These are phyloP conservation scores for Rugosomyces carneus DNA, from an alignment of 1,284 basidiomycete genomes.

Conservation along the genomic window DNA sequence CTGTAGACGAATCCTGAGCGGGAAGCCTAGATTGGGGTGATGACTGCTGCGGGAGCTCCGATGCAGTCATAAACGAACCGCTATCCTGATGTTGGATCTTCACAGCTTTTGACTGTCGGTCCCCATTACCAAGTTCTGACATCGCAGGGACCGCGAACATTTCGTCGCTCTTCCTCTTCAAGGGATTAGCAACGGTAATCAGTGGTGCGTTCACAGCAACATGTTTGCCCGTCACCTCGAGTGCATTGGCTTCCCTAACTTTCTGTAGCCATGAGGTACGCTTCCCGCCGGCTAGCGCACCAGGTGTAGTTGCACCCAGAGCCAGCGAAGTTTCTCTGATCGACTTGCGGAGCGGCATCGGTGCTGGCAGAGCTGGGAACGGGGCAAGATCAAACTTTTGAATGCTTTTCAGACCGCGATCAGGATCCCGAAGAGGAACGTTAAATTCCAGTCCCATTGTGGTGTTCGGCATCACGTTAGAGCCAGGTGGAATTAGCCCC, in stretches of 20 bases:
- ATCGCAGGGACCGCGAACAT: slow-evolving; percentile 26
- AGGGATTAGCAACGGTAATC: slow-evolving; percentile 16
- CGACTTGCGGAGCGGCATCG: slow-evolving; percentile 64
- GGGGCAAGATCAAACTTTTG: slow-evolving; percentile 19
- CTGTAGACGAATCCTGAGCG: slow-evolving; percentile 26
- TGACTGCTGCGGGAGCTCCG: background rate
- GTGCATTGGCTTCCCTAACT: slow-evolving; percentile 66
- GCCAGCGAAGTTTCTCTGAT: slow-evolving; percentile 44
- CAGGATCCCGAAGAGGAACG: slow-evolving; percentile 27
- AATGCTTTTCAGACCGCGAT: slow-evolving; percentile 13
- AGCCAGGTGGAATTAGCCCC: background rate
- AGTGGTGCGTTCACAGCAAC: slow-evolving; percentile 21
- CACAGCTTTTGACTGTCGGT: slow-evolving; percentile 41
- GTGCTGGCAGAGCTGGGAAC: slow-evolving; percentile 57
- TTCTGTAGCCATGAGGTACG: slow-evolving; percentile 76
- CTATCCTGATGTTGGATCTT: slow-evolving; percentile 35
- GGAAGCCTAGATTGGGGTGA: slow-evolving; percentile 3
- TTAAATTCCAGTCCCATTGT: slow-evolving; percentile 11
- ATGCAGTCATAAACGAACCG: slow-evolving; percentile 24
- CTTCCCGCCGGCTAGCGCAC: slow-evolving; percentile 43
- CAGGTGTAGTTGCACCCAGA: slow-evolving; percentile 35
- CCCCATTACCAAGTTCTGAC: slow-evolving; percentile 27
- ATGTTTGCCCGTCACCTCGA: slow-evolving; percentile 48
- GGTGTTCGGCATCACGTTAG: background rate
- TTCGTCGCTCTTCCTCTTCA: slow-evolving; percentile 67